Base-by-base conservation (phyloP, 2,329 filamentous ascomycete genomes). In the Aspergillus sp. region DNA sequence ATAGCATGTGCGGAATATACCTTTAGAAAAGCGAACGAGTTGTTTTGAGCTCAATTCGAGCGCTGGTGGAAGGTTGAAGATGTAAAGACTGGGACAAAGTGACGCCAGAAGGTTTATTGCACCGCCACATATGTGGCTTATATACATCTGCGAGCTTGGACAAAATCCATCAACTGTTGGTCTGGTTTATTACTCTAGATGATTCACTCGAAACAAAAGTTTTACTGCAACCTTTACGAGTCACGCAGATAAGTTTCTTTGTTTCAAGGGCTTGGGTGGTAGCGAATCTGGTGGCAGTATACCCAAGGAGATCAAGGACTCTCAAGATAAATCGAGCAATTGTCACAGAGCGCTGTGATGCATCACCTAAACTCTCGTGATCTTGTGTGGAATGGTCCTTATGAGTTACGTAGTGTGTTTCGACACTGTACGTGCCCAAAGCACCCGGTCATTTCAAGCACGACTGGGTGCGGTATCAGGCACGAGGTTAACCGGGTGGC, bases 381-480 rank as follows among this genome's bases (percentile, higher is more conserved):
- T 42, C 11, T 5, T 24, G 27, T 15, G n/a, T 9, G 27, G 27
- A 9, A 47, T 30, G 24, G 13, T 47, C 19, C 27, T 45, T 17
- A 49, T 54, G 22, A 51, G 27, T 44, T 30, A 47, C 51, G 45
- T 46, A 48, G 27, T 27, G 44, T 40, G 34, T 46, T 48, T 40
- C 51, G 47, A 49, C 52, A 54, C 47, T 55, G 52, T 61, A 45
- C 50, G 51, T 61, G 60, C 60, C 60, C 60, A 60, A 60, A 60
- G 27, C 50, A 60, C 50, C 47, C 22, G 37, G 12, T 6, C 39
- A 59, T 45, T 58, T 45, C 47, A 49, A 56, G 49, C n/a, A 51
- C 15, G 39, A 51, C 48, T 41, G 34, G 37, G 34, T 30, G 27
- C 27, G 8, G 27, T 44, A 42, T 51, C 33, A 53, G 51, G 51